Percentiles rank a stretch among this genome's conserved stretches.
Conservation (phyloP, 441 rosid genomes). For the Oxalis stricta region DNA sequence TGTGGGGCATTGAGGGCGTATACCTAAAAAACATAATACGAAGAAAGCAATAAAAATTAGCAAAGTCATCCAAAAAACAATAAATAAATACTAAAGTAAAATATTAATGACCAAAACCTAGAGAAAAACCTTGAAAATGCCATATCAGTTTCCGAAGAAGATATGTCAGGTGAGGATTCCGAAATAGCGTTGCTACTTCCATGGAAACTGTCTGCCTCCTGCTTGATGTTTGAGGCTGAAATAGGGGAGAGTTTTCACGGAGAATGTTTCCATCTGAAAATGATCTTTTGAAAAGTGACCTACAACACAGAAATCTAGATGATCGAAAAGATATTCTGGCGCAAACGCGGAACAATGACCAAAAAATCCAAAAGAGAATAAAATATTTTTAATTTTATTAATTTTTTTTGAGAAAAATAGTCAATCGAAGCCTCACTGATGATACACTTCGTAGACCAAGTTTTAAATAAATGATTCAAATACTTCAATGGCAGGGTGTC, state of each 20-base stretch:
- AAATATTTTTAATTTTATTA: no score
- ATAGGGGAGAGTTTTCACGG: slow-evolving; percentile 32
- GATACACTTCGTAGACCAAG: neutral
- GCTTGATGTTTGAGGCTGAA: slow-evolving; percentile 31
- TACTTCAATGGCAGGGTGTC: neutral
- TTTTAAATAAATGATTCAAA: neutral
- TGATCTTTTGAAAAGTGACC: slow-evolving; percentile 68
- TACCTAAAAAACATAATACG: no score
- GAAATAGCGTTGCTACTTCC: slow-evolving; percentile 29
- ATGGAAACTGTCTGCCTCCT: slow-evolving; percentile 32
- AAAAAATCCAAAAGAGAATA: no score
- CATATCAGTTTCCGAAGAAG: slow-evolving; percentile 50
- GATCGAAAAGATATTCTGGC: neutral
- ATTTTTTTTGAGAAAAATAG: no score
- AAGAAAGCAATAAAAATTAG: slow-evolving; percentile 1
- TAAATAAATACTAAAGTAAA: no score
- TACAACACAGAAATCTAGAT: slow-evolving; percentile 20
- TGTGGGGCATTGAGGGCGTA: slow-evolving; percentile 48
- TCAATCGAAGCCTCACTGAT: neutral
- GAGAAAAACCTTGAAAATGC: slow-evolving; percentile 52
- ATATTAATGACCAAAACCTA: slow-evolving; percentile 9
- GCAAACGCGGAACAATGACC: no score
- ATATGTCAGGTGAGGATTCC: slow-evolving; percentile 77
- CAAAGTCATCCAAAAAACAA: neutral
- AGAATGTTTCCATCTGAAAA: slow-evolving; percentile 86